phyloP scores from a whole-genome alignment of 1,139 yeast genomes.

The Blastobotrys petasosporus region DNA sequence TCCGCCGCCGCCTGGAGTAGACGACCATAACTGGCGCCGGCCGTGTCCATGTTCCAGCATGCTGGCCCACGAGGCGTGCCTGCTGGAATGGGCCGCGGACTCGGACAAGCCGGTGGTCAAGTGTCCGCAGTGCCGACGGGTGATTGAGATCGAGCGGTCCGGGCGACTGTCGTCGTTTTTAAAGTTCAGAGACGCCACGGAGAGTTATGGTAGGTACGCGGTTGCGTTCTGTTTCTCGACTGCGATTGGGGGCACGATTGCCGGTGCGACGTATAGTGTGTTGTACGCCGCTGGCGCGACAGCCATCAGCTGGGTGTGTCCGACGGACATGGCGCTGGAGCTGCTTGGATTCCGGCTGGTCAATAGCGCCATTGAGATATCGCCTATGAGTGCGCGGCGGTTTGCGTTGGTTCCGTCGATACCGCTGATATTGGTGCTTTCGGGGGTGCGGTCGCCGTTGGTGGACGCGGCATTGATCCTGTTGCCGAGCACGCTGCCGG shows the following conservation, averaged over 20 bases:
- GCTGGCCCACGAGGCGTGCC: conserved; percentile 41
- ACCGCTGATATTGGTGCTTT: conserved; percentile 23
- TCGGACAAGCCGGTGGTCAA: conserved; percentile 16
- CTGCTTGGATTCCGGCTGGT: conserved; percentile 24
- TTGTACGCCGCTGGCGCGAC: conserved; percentile 33
- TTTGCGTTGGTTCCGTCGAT: conserved; percentile 24
- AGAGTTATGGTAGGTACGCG: conserved; percentile 20
- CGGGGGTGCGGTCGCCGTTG: conserved; percentile 19
- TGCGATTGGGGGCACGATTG: conserved; percentile 26
- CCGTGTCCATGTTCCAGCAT: conserved; percentile 41
- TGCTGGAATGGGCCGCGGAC: conserved; percentile 39
- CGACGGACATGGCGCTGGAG: conserved; percentile 29
- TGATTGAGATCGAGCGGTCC: conserved; percentile 27
- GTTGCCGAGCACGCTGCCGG: conserved; percentile 25
- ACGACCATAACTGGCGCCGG: conserved; percentile 34
- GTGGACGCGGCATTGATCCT: conserved; percentile 18
- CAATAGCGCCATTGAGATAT: conserved; percentile 18
- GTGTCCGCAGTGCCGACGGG: conserved; percentile 44
- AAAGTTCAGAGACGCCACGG: conserved; percentile 25
- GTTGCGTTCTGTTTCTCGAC: conserved; percentile 26
- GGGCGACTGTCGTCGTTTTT: conserved; percentile 26
- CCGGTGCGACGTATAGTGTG: conserved; percentile 26
- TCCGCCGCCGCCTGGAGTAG: conserved; percentile 28
- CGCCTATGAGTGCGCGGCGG: conserved; percentile 21
- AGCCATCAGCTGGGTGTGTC: conserved; percentile 34